Base-by-base conservation (phyloP, 805 yeast genomes). In the Candida sakaeoensis region DNA sequence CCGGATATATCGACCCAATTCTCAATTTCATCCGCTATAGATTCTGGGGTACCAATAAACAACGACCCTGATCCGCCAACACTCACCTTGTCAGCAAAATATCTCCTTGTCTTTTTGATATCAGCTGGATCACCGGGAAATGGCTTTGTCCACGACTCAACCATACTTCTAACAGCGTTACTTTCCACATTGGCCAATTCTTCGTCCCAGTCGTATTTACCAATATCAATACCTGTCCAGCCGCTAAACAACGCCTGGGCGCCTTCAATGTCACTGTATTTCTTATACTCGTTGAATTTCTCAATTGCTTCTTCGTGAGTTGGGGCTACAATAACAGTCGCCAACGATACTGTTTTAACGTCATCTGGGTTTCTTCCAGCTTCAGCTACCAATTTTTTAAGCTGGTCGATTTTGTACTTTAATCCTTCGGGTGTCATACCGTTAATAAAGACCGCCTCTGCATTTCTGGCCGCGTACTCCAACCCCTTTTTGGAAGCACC, bases 401-500 rank as follows among this genome's bases (percentile, higher is more conserved):
- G 53, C 10, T 53, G 54, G 15, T 52, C 53, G 25, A 67, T 57
- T 36, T 65, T 57, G 5, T 39, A 45, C 3, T 51, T 54, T 28
- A 68, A 45, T 4, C 43, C 46, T 16, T 51, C 57, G 5, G 72
- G 66, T 1, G 64, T 56, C 29, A 55, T 48, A 10, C 62, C 64
- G 18, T 60, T 56, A n/a, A 61, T 52, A 44, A 70, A 71, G 2
- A 68, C 62, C 8, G 61, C 64, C 46, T 70, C 75, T 1, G 74
- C 74, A 45, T 63, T 55, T 44, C 58, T 60, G 8, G 75, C 72
- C 0, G 71, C 75, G 40, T 68, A 56, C 16, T 65, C 66, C 23
- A 57, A 51, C 4, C 75, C 75, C 16, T 57, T 56, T n/a, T 60
- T 50, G 3, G 75, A 69, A 10, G 68, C 55, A 4, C 75, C 75